Conservation (phyloP, 2,329 filamentous ascomycete species). For the Aureobasidium subglaciale region DNA sequence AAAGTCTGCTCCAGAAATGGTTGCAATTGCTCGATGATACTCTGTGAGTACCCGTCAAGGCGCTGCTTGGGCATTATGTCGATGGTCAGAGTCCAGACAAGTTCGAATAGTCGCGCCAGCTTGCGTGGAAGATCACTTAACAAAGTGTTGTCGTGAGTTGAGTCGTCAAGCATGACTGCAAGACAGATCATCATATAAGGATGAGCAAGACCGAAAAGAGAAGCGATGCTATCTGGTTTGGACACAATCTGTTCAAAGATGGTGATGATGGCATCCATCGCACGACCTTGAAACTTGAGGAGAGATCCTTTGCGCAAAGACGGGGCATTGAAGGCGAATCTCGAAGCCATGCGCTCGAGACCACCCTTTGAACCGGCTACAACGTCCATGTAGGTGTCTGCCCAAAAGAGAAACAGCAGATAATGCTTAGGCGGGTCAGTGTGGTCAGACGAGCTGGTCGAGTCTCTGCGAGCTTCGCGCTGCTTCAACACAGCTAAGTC, state of each 20-base stretch:
- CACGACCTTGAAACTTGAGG: background rate
- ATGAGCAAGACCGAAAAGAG: background rate
- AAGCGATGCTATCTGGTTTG: background rate
- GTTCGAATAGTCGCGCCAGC: background rate
- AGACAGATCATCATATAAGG: background rate
- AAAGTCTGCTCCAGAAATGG: background rate
- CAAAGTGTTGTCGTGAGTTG: too few species aligned
- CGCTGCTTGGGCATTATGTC: background rate
- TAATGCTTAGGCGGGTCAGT: background rate
- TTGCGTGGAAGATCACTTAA: too few species aligned
- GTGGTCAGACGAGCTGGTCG: background rate
- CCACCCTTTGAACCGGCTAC: background rate
- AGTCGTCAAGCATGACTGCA: background rate
- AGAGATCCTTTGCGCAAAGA: background rate
- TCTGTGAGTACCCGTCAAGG: background rate
- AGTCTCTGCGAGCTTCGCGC: conserved; percentile 7
- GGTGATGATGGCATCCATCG: conserved; percentile 1
- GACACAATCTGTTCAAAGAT: background rate
- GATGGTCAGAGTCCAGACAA: background rate
- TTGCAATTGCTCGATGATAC: background rate
- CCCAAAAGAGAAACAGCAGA: background rate
- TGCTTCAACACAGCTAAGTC: background rate
- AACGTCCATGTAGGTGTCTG: background rate
- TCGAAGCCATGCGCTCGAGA: background rate
- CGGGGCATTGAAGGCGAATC: background rate